These are phyloP conservation scores for Kwoniella dendrophila DNA, from an alignment of 768 basidiomycete species.

Conservation along the genomic window DNA sequence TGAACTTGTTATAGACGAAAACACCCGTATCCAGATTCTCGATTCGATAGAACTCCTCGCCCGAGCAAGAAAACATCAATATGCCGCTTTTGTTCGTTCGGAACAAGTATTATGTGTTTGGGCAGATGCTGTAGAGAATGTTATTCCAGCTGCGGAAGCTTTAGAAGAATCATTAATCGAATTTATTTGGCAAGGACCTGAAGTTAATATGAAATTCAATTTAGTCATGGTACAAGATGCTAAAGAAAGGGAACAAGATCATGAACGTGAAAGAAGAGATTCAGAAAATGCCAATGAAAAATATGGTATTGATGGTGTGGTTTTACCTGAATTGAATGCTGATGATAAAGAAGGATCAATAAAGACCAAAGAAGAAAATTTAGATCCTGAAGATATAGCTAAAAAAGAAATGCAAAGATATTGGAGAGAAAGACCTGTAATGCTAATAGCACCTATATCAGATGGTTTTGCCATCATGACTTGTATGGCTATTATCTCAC, in stretches of 20 bases:
- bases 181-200: conserved; percentile 68
- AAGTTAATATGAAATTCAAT: conserved; percentile 42
- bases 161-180: conserved; percentile 73
- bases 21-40: conserved; percentile 83
- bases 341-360: conserved; percentile 41
- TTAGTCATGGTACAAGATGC: conserved; percentile 41
- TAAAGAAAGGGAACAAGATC: conserved; percentile 24
- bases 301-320: conserved; percentile 14
- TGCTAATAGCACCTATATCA: conserved; percentile 48
- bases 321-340: conserved; percentile 15
- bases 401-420: conserved; percentile 30
- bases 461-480: conserved; percentile 49
- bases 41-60: conserved; percentile 76
- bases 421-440: conserved; percentile 44
- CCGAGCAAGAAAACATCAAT: conserved; percentile 82
- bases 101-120: conserved; percentile 83
- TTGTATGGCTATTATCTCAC: conserved; percentile 37
- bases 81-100: conserved; percentile 82
- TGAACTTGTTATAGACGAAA: conserved; percentile 63
- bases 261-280: conserved; percentile 19
- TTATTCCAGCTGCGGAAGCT: conserved; percentile 63
- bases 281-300: conserved; percentile 23
- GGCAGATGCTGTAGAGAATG: conserved; percentile 75
- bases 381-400: conserved; percentile 49
- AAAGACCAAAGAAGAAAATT: conserved; percentile 28